Evolutionary conservation across 352 stramenopile species (phyloP).

Genomic region (Globisporangium splendens): DNA sequence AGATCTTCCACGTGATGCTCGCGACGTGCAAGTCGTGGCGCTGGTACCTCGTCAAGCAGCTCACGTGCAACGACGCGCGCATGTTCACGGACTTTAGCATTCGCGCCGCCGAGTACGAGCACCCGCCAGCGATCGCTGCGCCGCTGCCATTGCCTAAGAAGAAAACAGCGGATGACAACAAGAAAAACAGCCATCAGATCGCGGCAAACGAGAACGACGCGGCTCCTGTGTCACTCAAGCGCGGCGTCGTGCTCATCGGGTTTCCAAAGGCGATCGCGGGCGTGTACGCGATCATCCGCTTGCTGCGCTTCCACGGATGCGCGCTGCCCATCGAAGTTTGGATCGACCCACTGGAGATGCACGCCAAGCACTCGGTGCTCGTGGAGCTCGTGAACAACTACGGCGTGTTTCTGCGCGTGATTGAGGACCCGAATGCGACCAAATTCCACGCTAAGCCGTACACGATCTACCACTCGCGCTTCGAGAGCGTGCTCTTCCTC

Average conservation of each 20-base stretch:
- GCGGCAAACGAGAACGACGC: neutral
- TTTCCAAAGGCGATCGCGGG: constrained; percentile 68
- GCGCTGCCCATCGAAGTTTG: constrained; percentile 49
- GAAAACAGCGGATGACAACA: neutral
- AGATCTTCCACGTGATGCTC: constrained; percentile 57
- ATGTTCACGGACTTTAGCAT: constrained; percentile 73
- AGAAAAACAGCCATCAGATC: constrained; percentile 3
- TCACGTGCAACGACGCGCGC: constrained; percentile 60
- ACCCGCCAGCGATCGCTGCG: constrained; percentile 19
- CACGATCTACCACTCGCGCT: constrained; percentile 68
- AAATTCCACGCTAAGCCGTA: constrained; percentile 82
- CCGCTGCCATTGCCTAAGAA: constrained; percentile 6
- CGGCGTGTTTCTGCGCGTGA: constrained; percentile 52
- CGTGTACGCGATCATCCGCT: constrained; percentile 65
- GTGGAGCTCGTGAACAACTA: constrained; percentile 48
- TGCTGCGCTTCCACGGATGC: constrained; percentile 45
- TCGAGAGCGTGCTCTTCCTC: constrained; percentile 76
- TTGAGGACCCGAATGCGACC: constrained; percentile 54
- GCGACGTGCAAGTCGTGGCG: constrained; percentile 71
- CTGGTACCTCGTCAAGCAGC: constrained; percentile 40
- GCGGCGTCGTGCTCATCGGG: constrained; percentile 66
- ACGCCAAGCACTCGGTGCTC: constrained; percentile 48
- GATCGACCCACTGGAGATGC: constrained; percentile 56
- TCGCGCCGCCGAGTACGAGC: constrained; percentile 34
- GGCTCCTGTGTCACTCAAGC: constrained; percentile 11